These are phyloP conservation scores for Termitomyces sp. DNA, from an alignment of 768 basidiomycete genomes.

Conservation along the genomic window DNA sequence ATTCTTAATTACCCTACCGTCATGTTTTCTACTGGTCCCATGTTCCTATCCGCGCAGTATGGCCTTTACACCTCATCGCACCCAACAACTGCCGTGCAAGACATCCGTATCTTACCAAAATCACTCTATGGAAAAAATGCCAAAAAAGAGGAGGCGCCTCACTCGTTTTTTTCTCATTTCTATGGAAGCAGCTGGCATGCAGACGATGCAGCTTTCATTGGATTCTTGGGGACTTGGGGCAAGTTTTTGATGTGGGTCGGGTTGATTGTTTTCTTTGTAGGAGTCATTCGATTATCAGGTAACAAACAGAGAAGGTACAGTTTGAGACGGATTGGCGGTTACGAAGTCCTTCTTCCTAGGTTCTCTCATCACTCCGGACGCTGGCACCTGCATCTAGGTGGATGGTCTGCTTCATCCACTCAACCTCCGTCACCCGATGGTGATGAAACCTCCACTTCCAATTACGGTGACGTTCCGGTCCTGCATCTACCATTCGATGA, in stretches of 20 bases:
- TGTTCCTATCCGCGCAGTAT: slow-evolving; percentile 96
- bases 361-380: slow-evolving; percentile 64
- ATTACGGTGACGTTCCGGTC: slow-evolving; percentile 47
- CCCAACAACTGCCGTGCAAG: slow-evolving; percentile 55
- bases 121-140: slow-evolving; percentile 98
- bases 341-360: slow-evolving; percentile 75
- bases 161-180: slow-evolving; percentile 95
- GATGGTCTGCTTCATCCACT: slow-evolving; percentile 42
- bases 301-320: slow-evolving; percentile 53
- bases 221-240: slow-evolving; percentile 87
- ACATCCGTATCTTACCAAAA: slow-evolving; percentile 91
- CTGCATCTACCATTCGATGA: slow-evolving; percentile 59
- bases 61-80: slow-evolving; percentile 76
- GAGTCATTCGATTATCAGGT: slow-evolving; percentile 53
- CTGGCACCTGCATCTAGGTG: slow-evolving; percentile 68
- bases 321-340: slow-evolving; percentile 59
- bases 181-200: slow-evolving; percentile 99
- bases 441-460: slow-evolving; percentile 29
- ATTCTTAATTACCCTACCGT: slow-evolving; percentile 97
- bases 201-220: slow-evolving; percentile 96
- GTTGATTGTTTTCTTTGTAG: slow-evolving; percentile 62
- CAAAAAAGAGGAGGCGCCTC: slow-evolving; percentile 70
- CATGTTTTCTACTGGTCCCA: slow-evolving; percentile 99
- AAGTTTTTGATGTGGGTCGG: slow-evolving; percentile 86
- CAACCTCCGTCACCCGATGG: slow-evolving; percentile 37